These are phyloP conservation scores for Talaromyces verruculosus DNA, from an alignment of 2,329 filamentous ascomycete species.

Conservation along the genomic window DNA sequence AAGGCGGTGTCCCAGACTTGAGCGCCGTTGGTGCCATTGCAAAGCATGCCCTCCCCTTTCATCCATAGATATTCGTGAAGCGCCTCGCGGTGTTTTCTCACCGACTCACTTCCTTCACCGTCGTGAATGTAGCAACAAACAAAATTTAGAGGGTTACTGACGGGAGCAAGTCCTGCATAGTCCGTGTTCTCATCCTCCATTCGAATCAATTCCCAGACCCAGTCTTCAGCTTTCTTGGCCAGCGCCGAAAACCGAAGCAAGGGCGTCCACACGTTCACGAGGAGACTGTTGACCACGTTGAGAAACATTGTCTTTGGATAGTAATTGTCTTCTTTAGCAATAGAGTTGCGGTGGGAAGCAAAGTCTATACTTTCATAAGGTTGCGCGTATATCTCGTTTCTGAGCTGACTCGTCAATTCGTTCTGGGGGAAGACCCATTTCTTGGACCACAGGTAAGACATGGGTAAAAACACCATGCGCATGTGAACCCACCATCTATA, in stretches of 20 bases:
- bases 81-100: constrained; percentile 75
- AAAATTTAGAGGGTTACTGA: constrained; percentile 89
- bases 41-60: constrained; percentile 86
- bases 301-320: constrained; percentile 87
- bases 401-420: constrained; percentile 68
- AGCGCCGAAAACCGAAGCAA: constrained; percentile 68
- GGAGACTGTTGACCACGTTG: constrained; percentile 72
- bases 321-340: constrained; percentile 79
- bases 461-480: constrained; percentile 90
- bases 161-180: constrained; percentile 80
- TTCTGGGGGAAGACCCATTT: constrained; percentile 75
- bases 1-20: constrained; percentile 97
- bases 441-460: constrained; percentile 87
- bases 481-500: constrained; percentile 99
- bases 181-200: constrained; percentile 94
- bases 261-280: constrained; percentile 78
- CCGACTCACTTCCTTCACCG: constrained; percentile 69
- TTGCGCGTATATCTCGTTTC: constrained; percentile 78
- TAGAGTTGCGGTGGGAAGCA: constrained; percentile 74
- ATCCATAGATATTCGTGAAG: constrained; percentile 88
- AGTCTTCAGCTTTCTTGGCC: constrained; percentile 71
- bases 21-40: constrained; percentile 96
- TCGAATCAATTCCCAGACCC: constrained; percentile 77
- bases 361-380: constrained; percentile 78
- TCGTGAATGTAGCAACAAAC: constrained; percentile 81